phyloP scores from a whole-genome alignment of 78 protist species.

The Speleostelium caveatum region DNA sequence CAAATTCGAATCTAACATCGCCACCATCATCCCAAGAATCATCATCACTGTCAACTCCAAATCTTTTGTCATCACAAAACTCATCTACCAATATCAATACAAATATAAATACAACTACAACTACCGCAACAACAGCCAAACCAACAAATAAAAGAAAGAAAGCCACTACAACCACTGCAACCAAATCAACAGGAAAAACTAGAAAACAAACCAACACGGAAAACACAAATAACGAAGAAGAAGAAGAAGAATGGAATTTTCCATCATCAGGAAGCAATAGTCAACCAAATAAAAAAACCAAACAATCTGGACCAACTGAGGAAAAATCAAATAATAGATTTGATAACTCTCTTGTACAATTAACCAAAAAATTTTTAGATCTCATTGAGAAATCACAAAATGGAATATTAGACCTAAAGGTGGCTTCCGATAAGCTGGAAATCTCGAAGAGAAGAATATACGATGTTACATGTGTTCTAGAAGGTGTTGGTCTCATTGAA shows the following conservation, averaged over 20 bases:
- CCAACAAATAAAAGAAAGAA: too few species aligned
- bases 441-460: slow-evolving; percentile 96
- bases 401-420: slow-evolving; percentile 88
- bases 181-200: neutral
- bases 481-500: slow-evolving; percentile 95
- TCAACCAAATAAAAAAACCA: neutral
- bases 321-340: slow-evolving; percentile 22
- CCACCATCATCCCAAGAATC: neutral
- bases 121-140: neutral
- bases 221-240: neutral
- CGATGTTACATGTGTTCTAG: slow-evolving; percentile 97
- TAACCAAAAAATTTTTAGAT: slow-evolving; percentile 68
- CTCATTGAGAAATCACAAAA: slow-evolving; percentile 55
- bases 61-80: neutral
- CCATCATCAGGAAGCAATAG: neutral
- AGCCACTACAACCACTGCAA: neutral
- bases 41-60: neutral
- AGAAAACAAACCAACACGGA: neutral
- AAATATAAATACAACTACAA: neutral
- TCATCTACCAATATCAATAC: neutral
- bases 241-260: neutral
- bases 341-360: slow-evolving; percentile 65
- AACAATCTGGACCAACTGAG: neutral
- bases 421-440: slow-evolving; percentile 74
- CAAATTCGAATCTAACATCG: neutral